Base-by-base conservation (phyloP, 73 alveolate species). In the Paraurostyla sp. region DNA sequence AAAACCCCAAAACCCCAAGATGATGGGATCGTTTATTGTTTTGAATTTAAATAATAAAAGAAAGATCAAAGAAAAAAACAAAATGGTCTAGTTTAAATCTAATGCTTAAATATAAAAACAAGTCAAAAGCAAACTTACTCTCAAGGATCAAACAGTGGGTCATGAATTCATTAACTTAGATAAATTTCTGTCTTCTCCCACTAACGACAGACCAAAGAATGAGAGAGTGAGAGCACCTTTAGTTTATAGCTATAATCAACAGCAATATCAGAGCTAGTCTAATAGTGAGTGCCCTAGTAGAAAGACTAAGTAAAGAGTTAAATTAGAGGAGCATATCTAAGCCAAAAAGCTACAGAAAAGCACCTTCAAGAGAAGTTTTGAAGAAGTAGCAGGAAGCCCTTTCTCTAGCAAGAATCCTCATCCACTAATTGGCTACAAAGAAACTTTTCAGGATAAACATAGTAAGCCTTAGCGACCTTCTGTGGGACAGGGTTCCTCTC, bases 251-350 rank as follows among this genome's bases (percentile, higher is more conserved):
- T 52, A 52, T 52, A 25, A 52, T 18, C 23, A 25, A 9, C 4
- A 25, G 4, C 4, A 52, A 9, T 18, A 35, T 20, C 56, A 9
- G 9, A 45, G 56, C 56, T 23, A 59, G 36, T 32, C 82, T 15
- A 65, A 65, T 65, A 65, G 82, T 40, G 82, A 65, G 58, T 65
- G 60, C 38, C 56, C 58, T 1, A 38, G 82, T 15, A 65, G 82
- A 65, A 65, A 65, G 41, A 38, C 4, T 38, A 65, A 65, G 32
- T 40, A 56, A 9, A 3, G 58, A 38, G 46, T 35, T 40, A 22
- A 38, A 40, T 6, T 65, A 4, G 60, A 65, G 1, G 56, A 65
- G 41, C 4, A 65, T 35, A 35, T 6, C 1, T 16, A 65, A 18
- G 16, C 46, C 25, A 36, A 65, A 30, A 65, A 65, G 41, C 1